Evolutionary conservation across 2,329 filamentous ascomycete genomes (phyloP), one percentile per base, ranked within the genome.

Genomic region (Ophiobolus disseminans): DNA sequence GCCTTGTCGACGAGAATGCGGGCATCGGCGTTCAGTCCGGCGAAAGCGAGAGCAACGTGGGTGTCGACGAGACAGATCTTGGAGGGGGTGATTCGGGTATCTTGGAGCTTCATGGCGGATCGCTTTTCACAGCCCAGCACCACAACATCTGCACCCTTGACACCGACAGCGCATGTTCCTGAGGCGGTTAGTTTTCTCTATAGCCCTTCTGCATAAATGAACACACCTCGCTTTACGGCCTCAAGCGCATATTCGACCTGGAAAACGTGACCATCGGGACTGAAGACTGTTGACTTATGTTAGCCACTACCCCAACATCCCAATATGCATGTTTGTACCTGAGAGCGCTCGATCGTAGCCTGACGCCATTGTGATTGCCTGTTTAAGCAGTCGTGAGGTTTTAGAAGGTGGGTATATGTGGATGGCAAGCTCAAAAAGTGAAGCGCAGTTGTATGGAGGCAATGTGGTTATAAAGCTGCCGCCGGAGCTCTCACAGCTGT

Each of bases 201-300:
- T 13, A 23, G 6, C 13, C 20, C 6, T 38, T n/a, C 3, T n/a
- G 13, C n/a, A 36, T 7, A 10, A 19, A 36, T 20, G 13, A 37
- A n/a, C 60, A 22, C 79, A 94, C 93, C 94, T 91, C 94, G 82
- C 83, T 99, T 99, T 63, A 99, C 94, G 63, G 94, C 94, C 80
- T 99, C 94, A 63, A 96, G 89, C 47, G 94, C 94, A 84, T 99
- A 99, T 83, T 99, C 94, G 70, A 99, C 94, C 79, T 99, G 94
- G 80, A 99, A 99, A 69, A 99, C 94, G 81, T 99, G 94, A 78
- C 94, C 94, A 79, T 99, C 94, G 70, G 94, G 94, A 85, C 93
- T 97, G 72, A 97, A 97, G 74, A 96, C 92, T 96, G 66, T 59
- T 72, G 5, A 60, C 53, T 32, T 32, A 32, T 35, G 55, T 68